Evolutionary conservation across 2,329 filamentous ascomycete genomes (phyloP).

Genomic region (Ophiostoma himal-ulmi): DNA sequence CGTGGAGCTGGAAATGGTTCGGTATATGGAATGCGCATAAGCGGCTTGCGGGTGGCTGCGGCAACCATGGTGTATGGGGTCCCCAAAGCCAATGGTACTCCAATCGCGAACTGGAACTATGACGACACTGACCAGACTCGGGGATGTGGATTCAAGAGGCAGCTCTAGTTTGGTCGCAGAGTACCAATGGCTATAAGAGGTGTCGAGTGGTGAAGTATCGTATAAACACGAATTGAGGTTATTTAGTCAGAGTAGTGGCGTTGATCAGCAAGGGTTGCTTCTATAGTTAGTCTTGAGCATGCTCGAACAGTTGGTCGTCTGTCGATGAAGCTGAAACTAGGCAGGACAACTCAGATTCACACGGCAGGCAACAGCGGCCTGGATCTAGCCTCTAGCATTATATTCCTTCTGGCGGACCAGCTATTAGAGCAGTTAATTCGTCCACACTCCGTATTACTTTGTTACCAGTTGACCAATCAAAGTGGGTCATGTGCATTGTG

Average conservation of each 20-base stretch:
- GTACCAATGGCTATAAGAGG: background rate
- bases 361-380: background rate
- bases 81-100: background rate
- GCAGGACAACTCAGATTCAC: background rate
- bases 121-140: background rate
- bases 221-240: background rate
- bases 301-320: background rate
- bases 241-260: background rate
- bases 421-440: background rate
- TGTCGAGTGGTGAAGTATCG: background rate
- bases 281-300: background rate
- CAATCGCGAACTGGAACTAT: background rate
- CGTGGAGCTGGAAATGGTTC: constrained; percentile 69
- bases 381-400: background rate
- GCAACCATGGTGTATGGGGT: constrained; percentile 20
- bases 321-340: background rate
- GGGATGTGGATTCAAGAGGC: background rate
- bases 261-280: background rate
- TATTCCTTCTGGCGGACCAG: too few relatives aligned
- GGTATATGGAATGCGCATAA: constrained; percentile 88
- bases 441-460: background rate
- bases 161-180: background rate
- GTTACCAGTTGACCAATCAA: constrained; percentile 1
- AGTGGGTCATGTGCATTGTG: background rate
- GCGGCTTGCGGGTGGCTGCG: constrained; percentile 56